Evolutionary conservation across 179 eudicot genomes (phyloP).

Genomic region (Corrigiola litoralis): DNA sequence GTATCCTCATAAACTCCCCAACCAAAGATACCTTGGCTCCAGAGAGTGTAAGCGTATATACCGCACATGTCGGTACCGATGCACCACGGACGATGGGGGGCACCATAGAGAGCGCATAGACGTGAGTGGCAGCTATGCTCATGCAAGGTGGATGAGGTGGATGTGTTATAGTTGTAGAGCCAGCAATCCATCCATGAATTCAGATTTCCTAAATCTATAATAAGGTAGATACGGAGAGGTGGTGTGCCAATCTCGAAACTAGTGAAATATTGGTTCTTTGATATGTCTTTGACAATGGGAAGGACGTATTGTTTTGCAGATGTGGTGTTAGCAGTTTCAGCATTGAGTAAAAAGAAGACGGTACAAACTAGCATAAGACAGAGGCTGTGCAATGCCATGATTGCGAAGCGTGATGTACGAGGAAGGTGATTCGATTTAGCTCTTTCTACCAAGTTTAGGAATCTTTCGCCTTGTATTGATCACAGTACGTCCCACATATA

Average conservation of each 20-base stretch:
- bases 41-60: slow-evolving; percentile 2
- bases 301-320: neutral
- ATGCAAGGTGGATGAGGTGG: slow-evolving; percentile 7
- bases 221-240: neutral
- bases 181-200: slow-evolving; percentile 1
- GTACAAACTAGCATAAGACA: no score
- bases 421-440: no score
- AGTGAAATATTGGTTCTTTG: neutral
- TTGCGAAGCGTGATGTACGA: no score
- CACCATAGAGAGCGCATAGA: neutral
- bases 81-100: neutral
- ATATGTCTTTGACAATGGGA: neutral
- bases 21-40: no score
- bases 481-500: no score
- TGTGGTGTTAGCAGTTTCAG: neutral
- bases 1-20: neutral
- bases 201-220: neutral
- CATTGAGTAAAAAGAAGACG: neutral
- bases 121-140: slow-evolving; percentile 1
- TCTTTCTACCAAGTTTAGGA: no score
- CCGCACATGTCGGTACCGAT: neutral
- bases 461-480: no score
- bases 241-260: neutral
- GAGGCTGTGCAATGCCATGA: no score
- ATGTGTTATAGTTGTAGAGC: neutral